Conservation (phyloP, 192 early-diverging fungal species). For the Backusella westeae region DNA sequence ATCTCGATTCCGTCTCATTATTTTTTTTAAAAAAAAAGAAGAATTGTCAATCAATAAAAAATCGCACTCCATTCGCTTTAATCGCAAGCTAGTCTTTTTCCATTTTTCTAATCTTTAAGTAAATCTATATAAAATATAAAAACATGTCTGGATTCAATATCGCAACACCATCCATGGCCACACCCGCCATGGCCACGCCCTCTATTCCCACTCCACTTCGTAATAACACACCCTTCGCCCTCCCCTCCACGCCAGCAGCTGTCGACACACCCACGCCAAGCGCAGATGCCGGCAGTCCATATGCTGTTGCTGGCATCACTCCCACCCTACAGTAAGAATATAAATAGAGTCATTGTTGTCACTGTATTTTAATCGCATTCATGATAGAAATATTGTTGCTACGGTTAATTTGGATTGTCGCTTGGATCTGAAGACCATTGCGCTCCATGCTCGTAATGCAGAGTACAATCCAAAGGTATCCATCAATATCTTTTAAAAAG, state of each 20-base stretch:
- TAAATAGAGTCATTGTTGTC: neutral
- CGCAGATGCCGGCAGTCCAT: conserved; percentile 35
- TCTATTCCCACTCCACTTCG: conserved; percentile 32
- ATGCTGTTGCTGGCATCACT: conserved; percentile 53
- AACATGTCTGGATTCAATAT: conserved; percentile 40
- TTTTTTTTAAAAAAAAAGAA: neutral
- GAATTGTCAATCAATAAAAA: conserved; percentile 1
- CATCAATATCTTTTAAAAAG: neutral
- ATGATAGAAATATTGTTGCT: conserved; percentile 91
- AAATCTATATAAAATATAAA: neutral
- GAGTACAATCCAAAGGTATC: conserved; percentile 99
- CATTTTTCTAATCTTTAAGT: neutral
- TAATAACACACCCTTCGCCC: conserved; percentile 31
- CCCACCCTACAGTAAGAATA: conserved; percentile 61
- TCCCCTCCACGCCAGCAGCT: conserved; percentile 39
- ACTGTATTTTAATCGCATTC: neutral
- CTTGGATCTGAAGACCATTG: conserved; percentile 97
- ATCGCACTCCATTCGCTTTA: neutral
- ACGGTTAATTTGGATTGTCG: conserved; percentile 98
- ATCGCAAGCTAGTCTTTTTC: neutral
- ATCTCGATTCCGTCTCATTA: neutral
- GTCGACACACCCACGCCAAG: conserved; percentile 37
- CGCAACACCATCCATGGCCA: conserved; percentile 34
- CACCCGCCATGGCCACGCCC: conserved; percentile 33
- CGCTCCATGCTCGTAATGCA: conserved; percentile 98